These are phyloP conservation scores for Datisca glomerata DNA, from an alignment of 306 rosid genomes.

Conservation along the genomic window DNA sequence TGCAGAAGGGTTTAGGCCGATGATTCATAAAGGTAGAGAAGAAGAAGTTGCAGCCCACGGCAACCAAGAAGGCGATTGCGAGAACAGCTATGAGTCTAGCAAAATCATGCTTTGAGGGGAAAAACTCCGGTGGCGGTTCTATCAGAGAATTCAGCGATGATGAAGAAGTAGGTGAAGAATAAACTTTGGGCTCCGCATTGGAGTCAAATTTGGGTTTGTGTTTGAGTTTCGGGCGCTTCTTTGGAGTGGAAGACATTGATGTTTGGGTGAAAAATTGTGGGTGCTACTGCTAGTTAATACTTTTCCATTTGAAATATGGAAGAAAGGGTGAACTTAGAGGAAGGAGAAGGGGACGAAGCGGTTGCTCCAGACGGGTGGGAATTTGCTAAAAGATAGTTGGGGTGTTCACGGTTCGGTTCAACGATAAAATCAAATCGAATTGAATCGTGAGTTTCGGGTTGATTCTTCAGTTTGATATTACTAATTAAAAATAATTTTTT, in stretches of 20 bases:
- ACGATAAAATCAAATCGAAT: too few relatives aligned
- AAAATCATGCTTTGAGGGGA: conserved; percentile 59
- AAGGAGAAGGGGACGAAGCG: too few relatives aligned
- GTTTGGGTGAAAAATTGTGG: too few relatives aligned
- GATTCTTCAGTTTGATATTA: too few relatives aligned
- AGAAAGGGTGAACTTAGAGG: too few relatives aligned
- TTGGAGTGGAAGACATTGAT: conserved; percentile 21
- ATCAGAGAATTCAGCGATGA: conserved; percentile 18
- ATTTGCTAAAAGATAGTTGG: too few relatives aligned
- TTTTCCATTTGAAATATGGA: too few relatives aligned
- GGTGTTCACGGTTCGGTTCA: too few relatives aligned
- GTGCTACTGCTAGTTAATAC: too few relatives aligned
- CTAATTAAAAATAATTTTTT: too few relatives aligned
- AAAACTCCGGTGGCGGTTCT: conserved; percentile 49
- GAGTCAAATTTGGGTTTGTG: background rate
- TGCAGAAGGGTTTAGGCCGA: conserved; percentile 49
- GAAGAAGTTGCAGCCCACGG: conserved; percentile 33
- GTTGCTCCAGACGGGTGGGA: too few relatives aligned
- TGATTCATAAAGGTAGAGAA: conserved; percentile 24
- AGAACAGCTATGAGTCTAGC: conserved; percentile 33
- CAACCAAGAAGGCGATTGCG: conserved; percentile 41
- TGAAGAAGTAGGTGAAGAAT: conserved; percentile 9
- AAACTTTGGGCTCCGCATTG: background rate
- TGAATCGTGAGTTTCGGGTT: too few relatives aligned
- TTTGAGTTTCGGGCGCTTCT: conserved; percentile 24